Percentiles rank a stretch among this genome's conserved stretches.
phyloP scores from a whole-genome alignment of 2,329 filamentous ascomycete genomes.

The Pseudonectria foliicola region DNA sequence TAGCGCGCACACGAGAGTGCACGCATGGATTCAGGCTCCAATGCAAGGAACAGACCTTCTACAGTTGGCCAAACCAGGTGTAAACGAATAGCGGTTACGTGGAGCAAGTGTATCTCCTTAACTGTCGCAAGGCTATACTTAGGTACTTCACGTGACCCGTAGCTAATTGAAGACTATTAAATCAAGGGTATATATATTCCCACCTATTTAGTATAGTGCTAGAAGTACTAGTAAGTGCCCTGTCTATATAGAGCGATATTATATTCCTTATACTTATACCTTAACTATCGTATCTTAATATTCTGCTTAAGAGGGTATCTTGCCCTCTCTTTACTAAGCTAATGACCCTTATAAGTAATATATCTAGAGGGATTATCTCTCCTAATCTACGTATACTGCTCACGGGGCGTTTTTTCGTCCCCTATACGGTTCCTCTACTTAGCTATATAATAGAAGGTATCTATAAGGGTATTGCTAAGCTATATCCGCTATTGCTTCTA shows the following conservation, averaged over 20 bases:
- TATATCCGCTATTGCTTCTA: slow-evolving; percentile 2
- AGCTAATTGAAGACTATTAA: too few species aligned
- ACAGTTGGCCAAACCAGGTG: too few species aligned
- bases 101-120: too few species aligned
- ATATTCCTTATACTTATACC: slow-evolving; percentile 1
- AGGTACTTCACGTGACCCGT: too few species aligned
- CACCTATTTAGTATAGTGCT: not conserved
- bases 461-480: slow-evolving; percentile 3
- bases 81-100: too few species aligned
- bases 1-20: too few species aligned
- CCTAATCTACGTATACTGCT: slow-evolving; percentile 6
- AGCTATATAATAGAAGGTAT: not conserved
- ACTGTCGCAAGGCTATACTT: too few species aligned
- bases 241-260: slow-evolving; percentile 4
- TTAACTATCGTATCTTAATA: not conserved
- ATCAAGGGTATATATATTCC: too few species aligned
- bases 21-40: too few species aligned
- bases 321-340: too few species aligned
- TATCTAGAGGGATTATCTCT: slow-evolving; percentile 4
- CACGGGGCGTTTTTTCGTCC: slow-evolving; percentile 3
- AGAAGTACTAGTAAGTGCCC: slow-evolving; percentile 5
- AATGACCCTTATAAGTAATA: slow-evolving; percentile 3
- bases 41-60: too few species aligned
- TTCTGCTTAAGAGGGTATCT: too few species aligned
- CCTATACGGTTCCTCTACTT: slow-evolving; percentile 2